A percentile compares a stretch with the other conserved stretches of the same genome.
Evolutionary conservation across 169 alveolate genomes (phyloP).

Genomic region (Plasmodium berghei): DNA sequence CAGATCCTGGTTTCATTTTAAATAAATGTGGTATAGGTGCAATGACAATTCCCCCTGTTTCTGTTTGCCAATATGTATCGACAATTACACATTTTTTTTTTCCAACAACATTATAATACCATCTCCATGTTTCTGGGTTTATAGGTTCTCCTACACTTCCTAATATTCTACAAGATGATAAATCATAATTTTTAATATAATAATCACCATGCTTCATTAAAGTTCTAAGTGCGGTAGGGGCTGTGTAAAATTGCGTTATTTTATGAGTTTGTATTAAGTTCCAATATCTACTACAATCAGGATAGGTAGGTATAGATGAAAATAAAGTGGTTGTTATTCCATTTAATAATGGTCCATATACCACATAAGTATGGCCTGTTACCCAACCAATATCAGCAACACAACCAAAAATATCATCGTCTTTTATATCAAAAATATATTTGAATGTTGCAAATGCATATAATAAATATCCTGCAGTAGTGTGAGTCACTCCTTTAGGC

Average conservation of each 20-base stretch:
- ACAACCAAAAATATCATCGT: conserved; percentile 93
- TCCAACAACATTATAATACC: conserved; percentile 91
- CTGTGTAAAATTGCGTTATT: conserved; percentile 95
- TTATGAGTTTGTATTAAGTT: conserved; percentile 89
- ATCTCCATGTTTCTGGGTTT: conserved; percentile 95
- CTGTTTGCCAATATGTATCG: conserved; percentile 99
- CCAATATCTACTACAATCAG: conserved; percentile 94
- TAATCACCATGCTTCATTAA: conserved; percentile 89
- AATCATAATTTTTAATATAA: conserved; percentile 81
- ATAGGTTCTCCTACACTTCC: conserved; percentile 96
- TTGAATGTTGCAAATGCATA: conserved; percentile 92
- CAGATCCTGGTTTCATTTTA: conserved; percentile 95
- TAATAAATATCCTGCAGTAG: conserved; percentile 94
- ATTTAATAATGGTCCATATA: conserved; percentile 95
- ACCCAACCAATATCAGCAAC: conserved; percentile 99
- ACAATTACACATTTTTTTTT: conserved; percentile 88
- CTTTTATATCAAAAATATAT: conserved; percentile 90
- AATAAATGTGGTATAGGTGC: conserved; percentile 94
- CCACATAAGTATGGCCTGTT: conserved; percentile 96
- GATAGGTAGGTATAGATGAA: conserved; percentile 96
- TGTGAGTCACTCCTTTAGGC: conserved; percentile 96
- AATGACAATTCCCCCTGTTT: conserved; percentile 95
- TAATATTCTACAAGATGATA: conserved; percentile 83
- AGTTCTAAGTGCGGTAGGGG: conserved; percentile 98
- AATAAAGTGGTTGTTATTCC: conserved; percentile 95